Base-by-base conservation (phyloP, 495 filamentous ascomycete species). In the Penicillium daleae region DNA sequence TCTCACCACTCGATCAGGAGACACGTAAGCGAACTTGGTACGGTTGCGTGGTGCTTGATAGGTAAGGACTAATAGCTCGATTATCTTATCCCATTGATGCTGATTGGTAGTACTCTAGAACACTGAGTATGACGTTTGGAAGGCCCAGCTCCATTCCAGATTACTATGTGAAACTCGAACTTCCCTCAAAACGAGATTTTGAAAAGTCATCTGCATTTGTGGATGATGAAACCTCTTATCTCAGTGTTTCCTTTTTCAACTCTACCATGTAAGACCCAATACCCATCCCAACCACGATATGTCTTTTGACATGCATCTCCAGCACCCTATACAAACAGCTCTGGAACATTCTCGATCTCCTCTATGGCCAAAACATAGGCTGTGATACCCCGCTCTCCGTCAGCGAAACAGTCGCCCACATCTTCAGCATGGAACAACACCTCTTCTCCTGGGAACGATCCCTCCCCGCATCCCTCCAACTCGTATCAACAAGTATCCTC, bases 41-140 rank as follows among this genome's bases (percentile, higher is more conserved):
- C 46, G 76, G 74, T 0, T 82, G 80, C 56, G 70, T 82, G 0
- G 60, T 82, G 13, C 64, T 82, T n/a, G 80, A 82, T 29, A 61
- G 77, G 76, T 78, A 57, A 66, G 60, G 4, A 32, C 19, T 0
- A 39, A 17, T 1, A 19, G 7, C 8, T 17, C 22, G 56, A 4
- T 5, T 7, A 1, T 15, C 19, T 2, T 42, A 21, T 33, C 6
- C 3, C 29, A 37, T 15, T 24, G 7, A 37, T 50, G 31, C 31
- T 44, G 6, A 44, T 13, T 37, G 1, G 12, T 60, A 21, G 59
- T 55, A 13, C 29, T 62, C 7, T 49, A 80, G 79, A 40, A 79
- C 72, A 0, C 59, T 82, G 29, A 79, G 80, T 56, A 82, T 82
- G 80, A 80, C 80, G 0, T 79, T 82, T 40, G 80, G 80, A 0